phyloP scores from a whole-genome alignment of 148 eudicot genomes.

The Diospyros lotus region DNA sequence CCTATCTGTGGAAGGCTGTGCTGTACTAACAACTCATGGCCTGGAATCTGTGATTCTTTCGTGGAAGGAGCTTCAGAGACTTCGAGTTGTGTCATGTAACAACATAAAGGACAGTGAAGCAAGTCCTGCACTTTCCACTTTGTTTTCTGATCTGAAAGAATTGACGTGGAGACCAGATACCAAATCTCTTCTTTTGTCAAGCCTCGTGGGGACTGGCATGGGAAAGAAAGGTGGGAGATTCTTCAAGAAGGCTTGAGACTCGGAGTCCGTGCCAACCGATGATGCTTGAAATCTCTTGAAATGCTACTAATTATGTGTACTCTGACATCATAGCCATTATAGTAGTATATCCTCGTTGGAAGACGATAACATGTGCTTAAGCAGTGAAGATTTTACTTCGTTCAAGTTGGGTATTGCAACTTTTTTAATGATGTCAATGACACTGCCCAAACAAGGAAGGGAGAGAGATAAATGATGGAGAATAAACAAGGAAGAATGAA shows the following conservation, averaged over 20 bases:
- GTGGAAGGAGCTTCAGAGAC: conserved; percentile 73
- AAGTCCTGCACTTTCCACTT: conserved; percentile 52
- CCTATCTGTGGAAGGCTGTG: conserved; percentile 73
- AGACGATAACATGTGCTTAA: no score
- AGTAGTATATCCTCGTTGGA: no score
- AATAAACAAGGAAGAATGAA: no score
- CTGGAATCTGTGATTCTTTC: conserved; percentile 56
- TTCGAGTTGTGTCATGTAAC: conserved; percentile 71
- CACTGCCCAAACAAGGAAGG: no score
- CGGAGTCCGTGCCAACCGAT: conserved; percentile 2
- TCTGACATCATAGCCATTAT: background rate
- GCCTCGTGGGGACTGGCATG: conserved; percentile 66
- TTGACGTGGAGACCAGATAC: conserved; percentile 85
- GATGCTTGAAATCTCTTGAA: conserved; percentile 18
- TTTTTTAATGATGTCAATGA: no score
- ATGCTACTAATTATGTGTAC: background rate
- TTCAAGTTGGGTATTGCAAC: no score
- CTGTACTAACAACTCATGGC: conserved; percentile 58
- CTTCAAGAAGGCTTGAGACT: conserved; percentile 54
- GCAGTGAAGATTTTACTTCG: no score
- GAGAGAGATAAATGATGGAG: no score
- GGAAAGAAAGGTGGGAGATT: conserved; percentile 70
- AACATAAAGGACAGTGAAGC: conserved; percentile 61
- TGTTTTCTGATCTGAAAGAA: conserved; percentile 68
- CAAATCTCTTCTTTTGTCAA: conserved; percentile 51